phyloP scores from a whole-genome alignment of 805 yeast genomes.

The Cyberlindnera saturnus region DNA sequence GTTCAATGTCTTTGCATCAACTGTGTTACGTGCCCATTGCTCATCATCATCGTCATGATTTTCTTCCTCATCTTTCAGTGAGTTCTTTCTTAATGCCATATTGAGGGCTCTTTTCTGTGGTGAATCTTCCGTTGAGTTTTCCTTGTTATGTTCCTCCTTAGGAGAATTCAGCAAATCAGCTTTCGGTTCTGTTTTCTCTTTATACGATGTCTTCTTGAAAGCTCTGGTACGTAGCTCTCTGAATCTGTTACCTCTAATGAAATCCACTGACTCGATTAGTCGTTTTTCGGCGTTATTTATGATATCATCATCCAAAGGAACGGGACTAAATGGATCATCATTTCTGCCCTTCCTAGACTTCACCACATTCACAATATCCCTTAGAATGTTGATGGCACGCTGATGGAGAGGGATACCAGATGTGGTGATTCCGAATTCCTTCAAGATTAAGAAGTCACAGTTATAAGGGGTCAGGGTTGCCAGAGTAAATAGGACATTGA shows the following conservation, averaged over 20 bases:
- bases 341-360: conserved; percentile 5
- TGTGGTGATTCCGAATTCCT: conserved; percentile 21
- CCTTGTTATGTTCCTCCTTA: background rate
- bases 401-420: conserved; percentile 25
- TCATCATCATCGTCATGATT: conserved; percentile 7
- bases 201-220: conserved; percentile 7
- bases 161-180: background rate
- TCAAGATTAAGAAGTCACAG: conserved; percentile 17
- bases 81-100: conserved; percentile 3
- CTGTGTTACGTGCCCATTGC: conserved; percentile 1
- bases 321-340: conserved; percentile 2
- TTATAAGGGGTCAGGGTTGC: conserved; percentile 27
- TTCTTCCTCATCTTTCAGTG: background rate
- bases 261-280: conserved; percentile 9
- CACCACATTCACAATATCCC: conserved; percentile 12
- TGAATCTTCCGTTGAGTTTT: conserved; percentile 9
- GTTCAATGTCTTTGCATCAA: conserved; percentile 15
- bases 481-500: conserved; percentile 31
- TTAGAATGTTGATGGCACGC: conserved; percentile 29
- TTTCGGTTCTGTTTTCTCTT: conserved; percentile 2
- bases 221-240: conserved; percentile 10
- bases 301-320: conserved; percentile 6
- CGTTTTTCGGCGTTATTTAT: conserved; percentile 8
- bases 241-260: conserved; percentile 1
- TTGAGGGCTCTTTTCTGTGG: conserved; percentile 19